Base-by-base conservation (phyloP, 2,329 filamentous ascomycete species). In the Trichoderma cornu-damae region DNA sequence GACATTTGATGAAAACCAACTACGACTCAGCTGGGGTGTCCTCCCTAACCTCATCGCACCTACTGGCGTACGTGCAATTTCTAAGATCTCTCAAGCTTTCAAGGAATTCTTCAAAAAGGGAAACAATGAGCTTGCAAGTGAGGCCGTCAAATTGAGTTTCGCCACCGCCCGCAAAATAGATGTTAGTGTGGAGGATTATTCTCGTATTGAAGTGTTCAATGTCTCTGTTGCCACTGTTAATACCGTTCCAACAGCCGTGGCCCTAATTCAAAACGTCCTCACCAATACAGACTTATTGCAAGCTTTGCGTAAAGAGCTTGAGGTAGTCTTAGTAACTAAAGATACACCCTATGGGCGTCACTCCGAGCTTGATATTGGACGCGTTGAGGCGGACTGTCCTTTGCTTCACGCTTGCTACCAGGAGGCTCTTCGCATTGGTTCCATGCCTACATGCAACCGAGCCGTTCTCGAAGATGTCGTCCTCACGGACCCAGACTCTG, bases 1-100 rank as follows among this genome's bases (percentile, higher is more conserved):
- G 51, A 37, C 51, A 18, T 54, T 54, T 35, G 51, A 54, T 34
- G 38, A 54, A 24, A 34, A 26, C 26, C 51, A 54, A 37, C 26
- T 54, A 43, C 30, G 26, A n/a, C 20, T 54, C 5, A 44, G 28
- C 18, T 34, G 35, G 28, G 40, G 51, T 5, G 3, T 54, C 20
- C 37, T 54, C 9, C 24, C 51, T 12, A 32, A n/a, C 42, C 35
- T 54, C 30, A 14, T 54, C 18, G 37, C 38, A 16, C 51, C 35
- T 26, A 24, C 22, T 12, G 51, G 38, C 11, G 28, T 43, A n/a
- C 40, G 30, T 24, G 14, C 38, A n/a, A 26, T 40, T 9, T 12
- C 9, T 9, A 40, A 18, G 20, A 34, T 54, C 16, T 40, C 38
- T 4, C 24, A 54, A 22, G 51, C n/a, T 11, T 54, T 54, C 12